phyloP scores from a whole-genome alignment of 2,329 filamentous ascomycete genomes.

The Alternaria burnsii region DNA sequence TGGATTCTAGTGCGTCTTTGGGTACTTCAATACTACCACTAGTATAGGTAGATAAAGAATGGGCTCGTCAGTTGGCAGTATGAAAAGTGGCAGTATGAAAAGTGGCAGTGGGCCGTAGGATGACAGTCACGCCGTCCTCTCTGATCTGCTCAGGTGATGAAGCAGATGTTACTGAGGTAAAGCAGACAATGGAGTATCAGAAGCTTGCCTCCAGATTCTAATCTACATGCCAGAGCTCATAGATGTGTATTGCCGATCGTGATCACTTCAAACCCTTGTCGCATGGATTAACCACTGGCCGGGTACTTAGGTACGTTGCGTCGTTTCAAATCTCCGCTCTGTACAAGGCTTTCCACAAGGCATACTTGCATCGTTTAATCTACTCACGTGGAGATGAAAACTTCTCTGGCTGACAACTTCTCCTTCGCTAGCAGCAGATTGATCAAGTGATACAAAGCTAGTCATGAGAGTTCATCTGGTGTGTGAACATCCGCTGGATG shows the following conservation, averaged over 20 bases:
- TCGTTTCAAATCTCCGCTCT: constrained; percentile 6
- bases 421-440: background rate
- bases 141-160: too few species aligned
- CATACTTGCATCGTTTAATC: constrained; percentile 8
- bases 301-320: background rate
- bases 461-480: background rate
- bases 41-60: background rate
- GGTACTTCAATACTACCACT: constrained; percentile 1
- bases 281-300: background rate
- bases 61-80: background rate
- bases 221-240: background rate
- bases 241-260: background rate
- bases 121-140: background rate
- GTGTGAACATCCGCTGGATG: background rate
- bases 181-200: background rate
- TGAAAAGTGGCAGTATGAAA: background rate
- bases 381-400: background rate
- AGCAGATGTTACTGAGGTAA: background rate
- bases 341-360: constrained; percentile 16
- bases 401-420: background rate
- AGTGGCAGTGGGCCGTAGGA: background rate
- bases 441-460: background rate
- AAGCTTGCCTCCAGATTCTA: background rate
- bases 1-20: constrained; percentile 5
- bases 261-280: constrained; percentile 1